Evolutionary conservation across 2,329 filamentous ascomycete species (phyloP).

Genomic region (Penicillium rolfsii): DNA sequence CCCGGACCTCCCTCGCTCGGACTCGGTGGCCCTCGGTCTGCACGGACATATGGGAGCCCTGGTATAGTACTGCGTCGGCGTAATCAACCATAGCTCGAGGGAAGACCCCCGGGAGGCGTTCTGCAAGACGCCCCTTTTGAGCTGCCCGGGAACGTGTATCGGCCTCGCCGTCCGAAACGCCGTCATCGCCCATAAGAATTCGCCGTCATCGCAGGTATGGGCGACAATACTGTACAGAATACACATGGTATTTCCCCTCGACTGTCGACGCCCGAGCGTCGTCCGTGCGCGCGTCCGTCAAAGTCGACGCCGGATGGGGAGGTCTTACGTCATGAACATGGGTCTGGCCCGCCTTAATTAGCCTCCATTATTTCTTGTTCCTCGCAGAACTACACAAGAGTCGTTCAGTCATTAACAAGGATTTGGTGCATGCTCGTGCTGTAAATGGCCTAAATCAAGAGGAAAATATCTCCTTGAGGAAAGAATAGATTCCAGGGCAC

Average conservation of each 20-base stretch:
- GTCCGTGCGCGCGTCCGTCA: constrained; percentile 18
- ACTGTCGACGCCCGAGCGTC: constrained; percentile 12
- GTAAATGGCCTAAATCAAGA: background rate
- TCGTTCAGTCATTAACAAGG: background rate
- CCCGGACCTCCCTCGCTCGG: background rate
- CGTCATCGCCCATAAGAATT: background rate
- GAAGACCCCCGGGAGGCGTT: constrained; percentile 12
- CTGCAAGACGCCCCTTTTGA: constrained; percentile 21
- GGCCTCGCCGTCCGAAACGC: background rate
- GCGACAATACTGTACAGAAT: background rate
- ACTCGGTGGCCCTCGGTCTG: background rate
- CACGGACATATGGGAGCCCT: background rate
- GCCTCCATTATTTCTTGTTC: constrained; percentile 10
- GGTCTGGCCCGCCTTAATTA: constrained; percentile 22
- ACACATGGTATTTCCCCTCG: background rate
- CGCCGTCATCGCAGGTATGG: constrained; percentile 7
- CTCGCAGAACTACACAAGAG: background rate
- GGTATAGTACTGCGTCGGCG: background rate
- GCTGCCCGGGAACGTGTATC: constrained; percentile 6
- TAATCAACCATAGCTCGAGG: background rate
- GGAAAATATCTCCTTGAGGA: background rate
- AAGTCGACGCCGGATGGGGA: constrained; percentile 11
- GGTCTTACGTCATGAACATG: constrained; percentile 20
- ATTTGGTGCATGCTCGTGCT: background rate
- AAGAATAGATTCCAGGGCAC: background rate